A percentile compares a stretch with the other conserved stretches of the same genome.
Evolutionary conservation across 2,329 filamentous ascomycete genomes (phyloP).

Genomic region (Rhinocladiella mackenziei): DNA sequence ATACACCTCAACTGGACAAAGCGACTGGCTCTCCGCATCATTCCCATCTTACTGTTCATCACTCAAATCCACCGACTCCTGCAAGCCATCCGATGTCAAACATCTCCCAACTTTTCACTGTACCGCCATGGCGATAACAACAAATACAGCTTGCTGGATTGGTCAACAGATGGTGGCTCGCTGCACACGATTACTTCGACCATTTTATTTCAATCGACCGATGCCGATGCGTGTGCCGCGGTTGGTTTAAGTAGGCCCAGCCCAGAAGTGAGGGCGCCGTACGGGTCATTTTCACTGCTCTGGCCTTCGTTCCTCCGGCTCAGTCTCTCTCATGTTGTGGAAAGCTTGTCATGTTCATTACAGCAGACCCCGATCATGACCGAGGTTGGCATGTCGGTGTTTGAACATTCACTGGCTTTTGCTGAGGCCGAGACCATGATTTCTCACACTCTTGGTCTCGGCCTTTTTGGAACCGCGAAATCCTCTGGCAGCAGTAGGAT

Average conservation of each 20-base stretch:
- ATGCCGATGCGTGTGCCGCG: slow-evolving; percentile 69
- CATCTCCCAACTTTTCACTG: slow-evolving; percentile 65
- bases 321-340: slow-evolving; percentile 76
- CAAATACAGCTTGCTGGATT: slow-evolving; percentile 64
- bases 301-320: slow-evolving; percentile 52
- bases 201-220: slow-evolving; percentile 68
- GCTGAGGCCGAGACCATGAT: slow-evolving; percentile 90
- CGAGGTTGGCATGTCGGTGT: slow-evolving; percentile 93
- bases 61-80: slow-evolving; percentile 67
- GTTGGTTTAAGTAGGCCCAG: slow-evolving; percentile 64
- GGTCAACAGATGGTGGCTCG: slow-evolving; percentile 64
- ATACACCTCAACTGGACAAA: slow-evolving; percentile 71
- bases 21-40: slow-evolving; percentile 64
- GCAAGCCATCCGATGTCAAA: slow-evolving; percentile 88
- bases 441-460: slow-evolving; percentile 71
- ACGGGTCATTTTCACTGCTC: slow-evolving; percentile 69
- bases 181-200: slow-evolving; percentile 68
- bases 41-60: slow-evolving; percentile 67
- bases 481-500: slow-evolving; percentile 6
- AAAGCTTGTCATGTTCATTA: slow-evolving; percentile 81
- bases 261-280: slow-evolving; percentile 54
- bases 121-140: slow-evolving; percentile 66
- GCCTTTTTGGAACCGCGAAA: slow-evolving; percentile 55
- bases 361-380: slow-evolving; percentile 75
- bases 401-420: slow-evolving; percentile 93